These are phyloP conservation scores for Symbiotaphrina buchneri DNA, from an alignment of 495 filamentous ascomycete species.

Conservation along the genomic window DNA sequence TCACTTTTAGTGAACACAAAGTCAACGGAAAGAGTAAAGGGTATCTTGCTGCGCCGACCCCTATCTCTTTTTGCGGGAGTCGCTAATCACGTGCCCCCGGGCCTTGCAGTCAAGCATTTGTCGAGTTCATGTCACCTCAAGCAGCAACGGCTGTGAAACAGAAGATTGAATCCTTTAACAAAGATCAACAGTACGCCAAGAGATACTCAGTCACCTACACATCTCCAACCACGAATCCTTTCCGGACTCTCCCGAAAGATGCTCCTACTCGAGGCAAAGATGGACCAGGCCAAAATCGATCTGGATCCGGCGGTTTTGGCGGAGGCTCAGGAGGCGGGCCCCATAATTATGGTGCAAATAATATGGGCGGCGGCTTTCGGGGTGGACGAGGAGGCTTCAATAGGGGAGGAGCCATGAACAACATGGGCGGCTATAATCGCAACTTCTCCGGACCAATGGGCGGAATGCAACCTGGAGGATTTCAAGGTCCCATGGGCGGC, in stretches of 20 bases:
- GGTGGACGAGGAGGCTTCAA: constrained; percentile 5
- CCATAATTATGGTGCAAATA: constrained; percentile 4
- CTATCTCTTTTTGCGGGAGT: background rate
- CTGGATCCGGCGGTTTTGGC: constrained; percentile 11
- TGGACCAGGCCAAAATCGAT: constrained; percentile 16
- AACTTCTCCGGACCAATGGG: constrained; percentile 21
- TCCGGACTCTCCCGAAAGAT: constrained; percentile 82
- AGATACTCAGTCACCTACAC: constrained; percentile 55
- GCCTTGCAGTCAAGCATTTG: constrained; percentile 55
- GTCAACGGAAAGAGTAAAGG: constrained; percentile 97
- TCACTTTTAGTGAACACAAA: constrained; percentile 95
- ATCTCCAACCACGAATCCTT: constrained; percentile 60
- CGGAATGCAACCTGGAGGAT: constrained; percentile 19
- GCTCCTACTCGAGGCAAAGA: constrained; percentile 55
- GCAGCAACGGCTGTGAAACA: constrained; percentile 73
- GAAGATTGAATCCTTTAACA: constrained; percentile 40
- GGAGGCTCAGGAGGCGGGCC: constrained; percentile 5
- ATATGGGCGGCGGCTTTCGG: constrained; percentile 3
- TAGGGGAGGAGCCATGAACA: constrained; percentile 13
- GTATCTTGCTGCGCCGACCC: constrained; percentile 19
- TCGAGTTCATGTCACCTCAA: constrained; percentile 67
- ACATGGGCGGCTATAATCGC: constrained; percentile 28
- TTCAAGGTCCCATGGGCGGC: constrained; percentile 36
- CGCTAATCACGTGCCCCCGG: background rate
- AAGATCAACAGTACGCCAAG: constrained; percentile 32